Base-by-base conservation (phyloP, 768 basidiomycete genomes). In the Trametes sanguinea region DNA sequence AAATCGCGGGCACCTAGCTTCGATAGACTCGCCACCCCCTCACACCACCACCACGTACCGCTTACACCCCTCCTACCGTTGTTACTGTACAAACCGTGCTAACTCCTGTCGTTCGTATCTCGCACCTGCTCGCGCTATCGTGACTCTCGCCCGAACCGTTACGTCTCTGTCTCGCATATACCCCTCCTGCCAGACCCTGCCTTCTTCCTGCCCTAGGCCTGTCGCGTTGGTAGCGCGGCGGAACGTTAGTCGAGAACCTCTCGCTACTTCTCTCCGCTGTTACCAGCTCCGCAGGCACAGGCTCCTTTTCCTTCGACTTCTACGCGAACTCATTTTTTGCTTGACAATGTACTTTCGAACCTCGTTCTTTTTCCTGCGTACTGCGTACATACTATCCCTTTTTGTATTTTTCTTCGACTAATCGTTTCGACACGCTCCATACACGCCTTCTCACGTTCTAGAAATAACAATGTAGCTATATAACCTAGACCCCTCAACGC, bases 81-180 rank as follows among this genome's bases (percentile, higher is more conserved):
- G 10, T 9, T 59, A 59, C 57, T 51, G 50, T 59, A 59, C 33
- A 30, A 30, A 45, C 32, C 42, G n/a, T n/a, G 50, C 50, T 59
- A 52, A 59, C 50, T 59, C 42, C 50, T 51, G 33, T 51, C 51
- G 50, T 51, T 45, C 42, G 50, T 42, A 44, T 43, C 51, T 45
- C 48, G 57, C 50, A 51, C 43, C 32, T n/a, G 30, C 57, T 59
- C 57, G 57, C 48, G 50, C 57, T 59, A 59, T 59, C 57, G 42
- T 59, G 50, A 22, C 42, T 37, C 44, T 10, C 22, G 22, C 22
- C 17, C 43, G 39, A 22, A 58, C 50, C 47, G 30, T 32, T 30
- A 22, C 29, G 29, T 13, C 9, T 11, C 30, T 45, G 42, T n/a
- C n/a, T 43, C 42, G 42, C 14, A 14, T 43, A 14, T 16, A 4